A percentile compares a stretch with the other conserved stretches of the same genome.
Conservation (phyloP, 805 yeast genomes). For the Komagataella pseudopastoris region DNA sequence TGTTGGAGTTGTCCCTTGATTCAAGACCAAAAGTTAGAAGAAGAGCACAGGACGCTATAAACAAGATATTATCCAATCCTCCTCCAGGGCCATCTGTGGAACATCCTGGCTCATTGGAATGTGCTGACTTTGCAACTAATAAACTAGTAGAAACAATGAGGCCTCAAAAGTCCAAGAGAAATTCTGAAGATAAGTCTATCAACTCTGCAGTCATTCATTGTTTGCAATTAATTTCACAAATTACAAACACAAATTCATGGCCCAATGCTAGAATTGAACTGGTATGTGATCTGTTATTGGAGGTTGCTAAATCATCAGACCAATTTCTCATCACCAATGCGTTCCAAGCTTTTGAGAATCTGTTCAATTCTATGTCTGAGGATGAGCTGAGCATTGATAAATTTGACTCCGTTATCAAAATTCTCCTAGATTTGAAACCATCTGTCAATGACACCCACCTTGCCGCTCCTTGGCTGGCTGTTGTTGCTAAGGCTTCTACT, state of each 20-base stretch:
- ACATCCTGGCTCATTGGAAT: slow-evolving; percentile 62
- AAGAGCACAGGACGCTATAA: slow-evolving; percentile 87
- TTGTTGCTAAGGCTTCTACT: slow-evolving; percentile 68
- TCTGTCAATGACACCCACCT: slow-evolving; percentile 70
- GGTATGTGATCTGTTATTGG: slow-evolving; percentile 65
- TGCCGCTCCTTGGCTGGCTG: slow-evolving; percentile 93
- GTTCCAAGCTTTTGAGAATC: slow-evolving; percentile 71
- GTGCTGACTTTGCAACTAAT: slow-evolving; percentile 56
- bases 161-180: slow-evolving; percentile 19
- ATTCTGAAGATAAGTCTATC: slow-evolving; percentile 27
- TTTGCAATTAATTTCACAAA: slow-evolving; percentile 59
- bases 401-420: slow-evolving; percentile 48
- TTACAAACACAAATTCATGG: slow-evolving; percentile 73
- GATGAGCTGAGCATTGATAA: slow-evolving; percentile 40
- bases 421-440: slow-evolving; percentile 72
- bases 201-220: slow-evolving; percentile 56
- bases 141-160: slow-evolving; percentile 34
- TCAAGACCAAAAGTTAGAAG: slow-evolving; percentile 91
- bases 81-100: slow-evolving; percentile 69
- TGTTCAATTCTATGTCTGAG: slow-evolving; percentile 53
- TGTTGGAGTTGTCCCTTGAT: slow-evolving; percentile 69
- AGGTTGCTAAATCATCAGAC: slow-evolving; percentile 69
- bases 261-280: slow-evolving; percentile 55
- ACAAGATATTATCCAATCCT: slow-evolving; percentile 43
- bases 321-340: slow-evolving; percentile 75